phyloP scores from a whole-genome alignment of 768 basidiomycete species.

The Pholiota molesta region DNA sequence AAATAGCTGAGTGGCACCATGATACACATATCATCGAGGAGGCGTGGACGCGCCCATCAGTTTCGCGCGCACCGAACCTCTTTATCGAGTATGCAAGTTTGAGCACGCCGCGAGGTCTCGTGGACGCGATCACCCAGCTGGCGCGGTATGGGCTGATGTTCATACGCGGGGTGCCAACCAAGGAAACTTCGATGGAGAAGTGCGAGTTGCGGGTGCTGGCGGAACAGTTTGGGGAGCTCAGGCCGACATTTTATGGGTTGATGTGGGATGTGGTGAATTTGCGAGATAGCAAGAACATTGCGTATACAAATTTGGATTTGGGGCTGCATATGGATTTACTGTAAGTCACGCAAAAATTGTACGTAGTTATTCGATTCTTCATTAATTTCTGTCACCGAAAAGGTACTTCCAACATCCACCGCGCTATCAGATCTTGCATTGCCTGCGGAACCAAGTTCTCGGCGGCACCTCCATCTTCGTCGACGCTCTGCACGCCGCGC shows the following conservation, averaged over 20 bases:
- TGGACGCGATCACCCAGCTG: conserved; percentile 69
- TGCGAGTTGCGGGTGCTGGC: conserved; percentile 76
- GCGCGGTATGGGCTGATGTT: conserved; percentile 74
- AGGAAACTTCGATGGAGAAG: conserved; percentile 54
- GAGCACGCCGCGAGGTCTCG: conserved; percentile 46
- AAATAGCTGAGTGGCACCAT: conserved; percentile 44
- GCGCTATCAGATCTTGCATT: conserved; percentile 91
- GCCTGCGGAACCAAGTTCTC: conserved; percentile 77
- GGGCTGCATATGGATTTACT: conserved; percentile 92
- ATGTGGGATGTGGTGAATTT: conserved; percentile 87
- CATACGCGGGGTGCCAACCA: conserved; percentile 67
- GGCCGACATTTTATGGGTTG: conserved; percentile 88
- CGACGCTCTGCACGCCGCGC: conserved; percentile 73
- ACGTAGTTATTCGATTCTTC: background rate
- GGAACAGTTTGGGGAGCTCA: conserved; percentile 70
- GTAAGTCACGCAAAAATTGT: conserved; percentile 60
- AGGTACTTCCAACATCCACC: conserved; percentile 94
- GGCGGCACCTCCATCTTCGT: conserved; percentile 90
- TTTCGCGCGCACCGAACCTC: conserved; percentile 43
- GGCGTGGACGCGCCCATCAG: conserved; percentile 48
- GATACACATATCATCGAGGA: conserved; percentile 36
- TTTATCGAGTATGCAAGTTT: conserved; percentile 60
- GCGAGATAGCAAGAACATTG: conserved; percentile 82
- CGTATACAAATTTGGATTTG: conserved; percentile 89
- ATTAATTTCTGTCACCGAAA: background rate